Evolutionary conservation across 2,329 filamentous ascomycete species (phyloP), one percentile per base, ranked within the genome.

Genomic region (Pseudocercospora musae): DNA sequence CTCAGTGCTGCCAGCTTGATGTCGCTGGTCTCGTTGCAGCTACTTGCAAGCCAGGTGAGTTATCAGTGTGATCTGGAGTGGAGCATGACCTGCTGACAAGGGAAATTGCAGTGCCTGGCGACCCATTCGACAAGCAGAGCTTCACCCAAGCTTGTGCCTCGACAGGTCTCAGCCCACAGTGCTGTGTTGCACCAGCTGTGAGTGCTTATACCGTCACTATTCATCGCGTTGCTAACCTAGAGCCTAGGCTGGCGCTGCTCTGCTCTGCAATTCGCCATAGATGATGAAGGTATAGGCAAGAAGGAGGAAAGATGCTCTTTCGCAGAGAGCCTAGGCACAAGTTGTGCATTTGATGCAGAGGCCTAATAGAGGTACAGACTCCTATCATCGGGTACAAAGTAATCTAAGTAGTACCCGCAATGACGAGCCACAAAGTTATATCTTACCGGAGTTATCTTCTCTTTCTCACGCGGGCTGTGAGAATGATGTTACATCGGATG

Each of bases 41-140:
- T 29, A 42, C 59, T 15, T 61, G 59, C 59, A 55, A 57, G 31
- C 42, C 53, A 18, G 40, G 59, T 61, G 31, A 57, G 59, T 61
- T 11, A 18, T 25, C 18, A 6, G 2, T 15, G n/a, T 37, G 8
- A 11, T 18, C 4, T 25, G 10, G 4, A 7, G 5, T 0, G 4
- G 6, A 13, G 9, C 18, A 13, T 9, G 25, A 50, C n/a, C 21
- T 42, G 29, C 44, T 61, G 44, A 61, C 37, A 20, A 27, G 23
- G 13, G 25, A 40, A 21, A 15, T 15, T 9, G 29, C 31, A 61
- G 59, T 54, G 31, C 52, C 52, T 20, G 52, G 52, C 58, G 79
- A 82, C 66, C 78, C 78, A 76, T 90, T 94, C 80, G 85, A 88
- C 75, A 94, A 97, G 80, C 94, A 98, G 87, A 95, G 89, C 73